A percentile compares a stretch with the other conserved stretches of the same genome.
These are phyloP conservation scores for Cladosporium austrohemisphaericum DNA, from an alignment of 2,329 filamentous ascomycete species.

Conservation along the genomic window DNA sequence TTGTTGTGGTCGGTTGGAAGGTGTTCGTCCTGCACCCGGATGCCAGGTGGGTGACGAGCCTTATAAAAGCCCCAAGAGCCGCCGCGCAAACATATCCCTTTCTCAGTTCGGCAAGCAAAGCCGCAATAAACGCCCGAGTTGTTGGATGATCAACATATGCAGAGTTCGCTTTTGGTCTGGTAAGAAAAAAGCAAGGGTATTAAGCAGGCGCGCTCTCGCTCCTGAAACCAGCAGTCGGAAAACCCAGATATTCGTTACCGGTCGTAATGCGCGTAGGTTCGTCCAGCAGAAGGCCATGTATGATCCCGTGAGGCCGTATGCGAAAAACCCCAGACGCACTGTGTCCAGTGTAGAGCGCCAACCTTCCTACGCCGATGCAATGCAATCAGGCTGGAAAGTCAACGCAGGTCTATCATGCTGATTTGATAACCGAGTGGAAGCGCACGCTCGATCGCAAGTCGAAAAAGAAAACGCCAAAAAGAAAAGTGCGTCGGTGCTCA, in stretches of 20 bases:
- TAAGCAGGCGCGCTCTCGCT: conserved; percentile 16
- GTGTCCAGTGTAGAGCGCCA: conserved; percentile 16
- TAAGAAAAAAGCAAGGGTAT: conserved; percentile 18
- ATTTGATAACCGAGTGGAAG: conserved; percentile 37
- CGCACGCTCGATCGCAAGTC: conserved; percentile 15
- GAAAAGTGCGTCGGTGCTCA: background rate
- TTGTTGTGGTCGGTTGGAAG: conserved; percentile 7
- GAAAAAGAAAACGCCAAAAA: conserved; percentile 7
- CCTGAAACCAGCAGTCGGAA: conserved; percentile 14
- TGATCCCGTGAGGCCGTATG: conserved; percentile 9
- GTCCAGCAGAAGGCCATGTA: conserved; percentile 7
- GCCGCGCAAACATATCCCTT: conserved; percentile 14
- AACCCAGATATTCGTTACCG: conserved; percentile 15
- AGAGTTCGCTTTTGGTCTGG: conserved; percentile 14
- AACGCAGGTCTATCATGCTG: conserved; percentile 50
- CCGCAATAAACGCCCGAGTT: conserved; percentile 14
- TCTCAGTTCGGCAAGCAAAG: conserved; percentile 9
- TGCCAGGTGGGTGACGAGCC: conserved; percentile 16
- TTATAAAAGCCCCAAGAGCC: conserved; percentile 13
- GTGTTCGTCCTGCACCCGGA: conserved; percentile 13
- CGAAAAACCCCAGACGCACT: conserved; percentile 14
- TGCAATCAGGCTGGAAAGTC: conserved; percentile 35
- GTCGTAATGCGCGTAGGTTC: conserved; percentile 14
- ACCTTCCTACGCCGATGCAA: conserved; percentile 17
- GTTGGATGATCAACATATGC: conserved; percentile 15